Evolutionary conservation across 108 stramenopile genomes (phyloP).

Genomic region (Pseudonitzschia multistriata): DNA sequence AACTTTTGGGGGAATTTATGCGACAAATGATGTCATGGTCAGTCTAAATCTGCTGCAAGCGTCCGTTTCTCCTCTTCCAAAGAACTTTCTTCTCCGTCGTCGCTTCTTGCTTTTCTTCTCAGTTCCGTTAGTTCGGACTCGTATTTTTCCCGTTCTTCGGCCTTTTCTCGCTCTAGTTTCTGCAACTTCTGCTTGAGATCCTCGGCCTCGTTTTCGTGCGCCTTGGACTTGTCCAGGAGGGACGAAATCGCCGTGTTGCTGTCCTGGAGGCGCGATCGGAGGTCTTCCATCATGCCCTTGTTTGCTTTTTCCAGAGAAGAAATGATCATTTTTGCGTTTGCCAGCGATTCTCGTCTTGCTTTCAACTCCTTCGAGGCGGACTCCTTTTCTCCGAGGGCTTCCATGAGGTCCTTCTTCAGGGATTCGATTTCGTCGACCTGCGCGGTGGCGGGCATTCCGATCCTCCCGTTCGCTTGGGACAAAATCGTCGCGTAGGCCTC

Average conservation of each 20-base stretch:
- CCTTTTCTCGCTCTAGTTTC: constrained; percentile 36
- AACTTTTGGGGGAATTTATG: too few relatives aligned
- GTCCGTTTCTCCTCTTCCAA: constrained; percentile 22
- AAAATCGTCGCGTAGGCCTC: constrained; percentile 33
- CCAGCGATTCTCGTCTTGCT: constrained; percentile 45
- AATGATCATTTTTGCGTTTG: constrained; percentile 74
- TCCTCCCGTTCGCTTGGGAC: constrained; percentile 11
- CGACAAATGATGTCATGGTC: neutral
- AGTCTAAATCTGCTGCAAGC: neutral
- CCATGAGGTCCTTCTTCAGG: constrained; percentile 27
- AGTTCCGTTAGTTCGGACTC: constrained; percentile 17
- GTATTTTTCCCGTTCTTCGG: constrained; percentile 13
- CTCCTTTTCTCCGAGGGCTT: constrained; percentile 35
- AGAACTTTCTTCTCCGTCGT: neutral
- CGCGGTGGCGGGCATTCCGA: constrained; percentile 18
- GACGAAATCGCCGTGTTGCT: constrained; percentile 55
- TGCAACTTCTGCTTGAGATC: constrained; percentile 35
- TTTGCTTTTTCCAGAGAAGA: constrained; percentile 64
- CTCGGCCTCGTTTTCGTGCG: constrained; percentile 35
- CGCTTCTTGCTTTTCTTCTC: constrained; percentile 4
- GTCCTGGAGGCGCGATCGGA: constrained; percentile 53
- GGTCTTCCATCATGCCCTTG: constrained; percentile 64
- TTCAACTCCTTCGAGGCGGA: constrained; percentile 35
- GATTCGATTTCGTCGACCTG: constrained; percentile 15
- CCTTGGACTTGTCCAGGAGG: constrained; percentile 49